Percentiles rank a stretch among this genome's conserved stretches.
Conservation (phyloP, 2,329 filamentous ascomycete species). For the Tolypocladium album region DNA sequence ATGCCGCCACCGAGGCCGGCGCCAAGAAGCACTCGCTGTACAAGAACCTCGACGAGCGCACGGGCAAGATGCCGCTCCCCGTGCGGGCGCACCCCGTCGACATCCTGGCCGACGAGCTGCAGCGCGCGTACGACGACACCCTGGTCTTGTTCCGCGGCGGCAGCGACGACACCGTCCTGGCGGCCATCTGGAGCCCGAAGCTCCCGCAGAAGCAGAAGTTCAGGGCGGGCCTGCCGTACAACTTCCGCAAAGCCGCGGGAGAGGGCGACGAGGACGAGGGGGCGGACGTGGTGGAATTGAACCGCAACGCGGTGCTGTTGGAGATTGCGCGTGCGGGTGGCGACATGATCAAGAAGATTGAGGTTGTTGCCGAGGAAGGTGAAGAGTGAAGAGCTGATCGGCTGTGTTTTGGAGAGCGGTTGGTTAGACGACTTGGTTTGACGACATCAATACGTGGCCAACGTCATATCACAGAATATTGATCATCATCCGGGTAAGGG, state of each 20-base stretch:
- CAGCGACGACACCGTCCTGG: slow-evolving; percentile 42
- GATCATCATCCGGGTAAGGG: not conserved
- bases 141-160: slow-evolving; percentile 76
- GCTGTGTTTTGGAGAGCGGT: not conserved
- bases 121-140: slow-evolving; percentile 53
- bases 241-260: slow-evolving; percentile 24
- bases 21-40: slow-evolving; percentile 42
- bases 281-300: slow-evolving; percentile 45
- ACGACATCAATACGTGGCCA: not conserved
- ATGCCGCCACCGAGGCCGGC: slow-evolving; percentile 23
- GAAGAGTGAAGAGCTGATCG: not conserved
- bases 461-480: not conserved
- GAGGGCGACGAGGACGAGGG: slow-evolving; percentile 26
- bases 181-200: slow-evolving; percentile 48
- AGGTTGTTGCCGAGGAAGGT: slow-evolving; percentile 24
- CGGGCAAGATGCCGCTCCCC: slow-evolving; percentile 30
- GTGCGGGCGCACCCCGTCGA: slow-evolving; percentile 50
- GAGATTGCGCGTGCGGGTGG: slow-evolving; percentile 63
- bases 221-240: slow-evolving; percentile 60
- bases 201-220: slow-evolving; percentile 44
- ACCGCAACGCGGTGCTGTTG: slow-evolving; percentile 54
- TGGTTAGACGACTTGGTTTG: not conserved
- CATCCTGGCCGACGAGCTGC: slow-evolving; percentile 57
- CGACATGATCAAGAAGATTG: slow-evolving; percentile 57
- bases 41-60: slow-evolving; percentile 67